Conservation (phyloP, 1,284 basidiomycete species). For the Boletus mariae region DNA sequence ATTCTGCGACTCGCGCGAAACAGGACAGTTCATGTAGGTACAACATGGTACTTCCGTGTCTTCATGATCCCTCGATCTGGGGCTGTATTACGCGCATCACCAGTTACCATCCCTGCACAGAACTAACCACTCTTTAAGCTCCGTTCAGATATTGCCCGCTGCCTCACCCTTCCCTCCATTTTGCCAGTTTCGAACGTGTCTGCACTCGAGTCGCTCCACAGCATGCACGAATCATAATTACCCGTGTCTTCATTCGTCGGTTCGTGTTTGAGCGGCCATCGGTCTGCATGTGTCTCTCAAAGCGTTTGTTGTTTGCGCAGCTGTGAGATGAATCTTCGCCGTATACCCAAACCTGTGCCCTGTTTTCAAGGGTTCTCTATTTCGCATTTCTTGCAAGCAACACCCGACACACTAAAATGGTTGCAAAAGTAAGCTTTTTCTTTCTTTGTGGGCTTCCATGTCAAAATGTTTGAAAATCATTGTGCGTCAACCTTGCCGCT, state of each 20-base stretch:
- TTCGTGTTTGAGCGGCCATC: constrained; percentile 5
- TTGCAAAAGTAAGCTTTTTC: neutral
- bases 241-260: constrained; percentile 7
- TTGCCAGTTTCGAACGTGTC: constrained; percentile 15
- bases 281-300: constrained; percentile 5
- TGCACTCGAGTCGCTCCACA: constrained; percentile 8
- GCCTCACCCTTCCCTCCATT: constrained; percentile 25
- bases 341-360: constrained; percentile 11
- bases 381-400: constrained; percentile 2
- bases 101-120: constrained; percentile 8
- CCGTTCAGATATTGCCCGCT: constrained; percentile 20
- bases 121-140: constrained; percentile 25
- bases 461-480: constrained; percentile 4
- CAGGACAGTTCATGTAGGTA: constrained; percentile 4
- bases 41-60: constrained; percentile 11
- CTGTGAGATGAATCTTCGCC: constrained; percentile 26
- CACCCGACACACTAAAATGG: neutral
- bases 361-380: constrained; percentile 7
- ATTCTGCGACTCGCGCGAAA: constrained; percentile 19
- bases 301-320: constrained; percentile 20
- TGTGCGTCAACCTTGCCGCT: neutral
- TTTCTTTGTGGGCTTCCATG: neutral
- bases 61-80: constrained; percentile 8
- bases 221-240: constrained; percentile 8
- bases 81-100: constrained; percentile 8